These are phyloP conservation scores for Colletotrichum karsti DNA, from an alignment of 2,329 filamentous ascomycete genomes.

Conservation along the genomic window DNA sequence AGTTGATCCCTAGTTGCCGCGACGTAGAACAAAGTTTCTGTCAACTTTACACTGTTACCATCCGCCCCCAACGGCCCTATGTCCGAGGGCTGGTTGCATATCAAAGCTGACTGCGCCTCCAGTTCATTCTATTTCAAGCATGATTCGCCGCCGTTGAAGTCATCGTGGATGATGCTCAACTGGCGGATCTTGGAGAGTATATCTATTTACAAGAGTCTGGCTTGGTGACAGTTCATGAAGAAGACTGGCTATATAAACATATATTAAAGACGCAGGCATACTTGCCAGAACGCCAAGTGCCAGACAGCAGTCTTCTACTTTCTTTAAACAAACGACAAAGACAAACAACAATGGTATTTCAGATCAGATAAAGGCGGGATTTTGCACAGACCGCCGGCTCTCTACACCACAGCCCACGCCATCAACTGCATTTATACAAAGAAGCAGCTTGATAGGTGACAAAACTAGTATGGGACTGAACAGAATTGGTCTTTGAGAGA, in stretches of 20 bases:
- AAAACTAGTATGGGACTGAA: background rate
- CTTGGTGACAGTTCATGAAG: background rate
- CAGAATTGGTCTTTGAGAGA: background rate
- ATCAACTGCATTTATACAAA: background rate
- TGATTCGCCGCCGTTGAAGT: background rate
- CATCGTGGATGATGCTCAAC: background rate
- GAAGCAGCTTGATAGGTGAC: background rate
- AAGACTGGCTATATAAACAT: too few relatives aligned
- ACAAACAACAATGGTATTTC: background rate
- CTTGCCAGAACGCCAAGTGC: too few relatives aligned
- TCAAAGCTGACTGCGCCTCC: slow-evolving; percentile 4
- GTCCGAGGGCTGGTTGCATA: slow-evolving; percentile 11
- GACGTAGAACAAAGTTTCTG: background rate
- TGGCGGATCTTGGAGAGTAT: background rate
- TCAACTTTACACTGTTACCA: background rate
- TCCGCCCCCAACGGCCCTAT: background rate
- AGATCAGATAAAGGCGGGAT: background rate
- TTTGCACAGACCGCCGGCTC: background rate
- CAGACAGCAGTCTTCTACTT: too few relatives aligned
- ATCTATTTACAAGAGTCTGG: background rate
- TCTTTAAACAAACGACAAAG: background rate
- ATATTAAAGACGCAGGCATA: too few relatives aligned
- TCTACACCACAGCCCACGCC: too few relatives aligned
- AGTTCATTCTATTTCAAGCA: slow-evolving; percentile 17
- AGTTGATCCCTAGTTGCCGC: background rate